Conservation (phyloP, 345 rosid genomes). For the Bruguiera parviflora region DNA sequence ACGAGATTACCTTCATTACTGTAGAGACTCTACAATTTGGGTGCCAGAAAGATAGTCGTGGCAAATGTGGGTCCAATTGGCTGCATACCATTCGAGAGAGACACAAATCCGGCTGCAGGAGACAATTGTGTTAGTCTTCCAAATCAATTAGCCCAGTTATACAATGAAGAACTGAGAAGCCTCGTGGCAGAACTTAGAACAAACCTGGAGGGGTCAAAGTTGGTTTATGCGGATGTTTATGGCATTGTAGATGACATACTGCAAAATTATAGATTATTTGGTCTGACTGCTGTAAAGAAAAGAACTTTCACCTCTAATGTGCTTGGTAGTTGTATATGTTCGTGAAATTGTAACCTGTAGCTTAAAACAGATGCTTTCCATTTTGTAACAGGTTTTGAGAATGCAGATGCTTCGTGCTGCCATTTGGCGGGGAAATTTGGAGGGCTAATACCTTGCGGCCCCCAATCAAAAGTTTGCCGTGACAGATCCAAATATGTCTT, state of each 20-base stretch:
- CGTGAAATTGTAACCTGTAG: neutral
- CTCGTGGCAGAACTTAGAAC: constrained; percentile 41
- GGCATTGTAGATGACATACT: constrained; percentile 51
- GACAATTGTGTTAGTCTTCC: constrained; percentile 42
- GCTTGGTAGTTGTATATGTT: neutral
- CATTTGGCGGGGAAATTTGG: constrained; percentile 52
- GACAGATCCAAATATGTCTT: constrained; percentile 48
- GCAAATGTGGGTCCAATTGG: constrained; percentile 80
- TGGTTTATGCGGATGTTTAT: constrained; percentile 57
- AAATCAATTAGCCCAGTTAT: constrained; percentile 63
- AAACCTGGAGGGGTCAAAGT: constrained; percentile 39
- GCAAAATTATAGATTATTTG: constrained; percentile 45
- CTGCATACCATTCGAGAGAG: constrained; percentile 72
- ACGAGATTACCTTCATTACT: neutral
- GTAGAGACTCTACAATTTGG: constrained; percentile 63
- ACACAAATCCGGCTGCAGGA: constrained; percentile 41
- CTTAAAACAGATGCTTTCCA: neutral
- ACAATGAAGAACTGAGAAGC: constrained; percentile 39
- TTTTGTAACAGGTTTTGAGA: constrained; percentile 55
- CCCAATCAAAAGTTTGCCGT: constrained; percentile 39
- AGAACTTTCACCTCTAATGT: neutral
- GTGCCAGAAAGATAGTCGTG: constrained; percentile 61
- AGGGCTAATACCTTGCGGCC: constrained; percentile 58
- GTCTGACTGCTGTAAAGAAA: constrained; percentile 22
- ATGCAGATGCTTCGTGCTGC: constrained; percentile 52